Conservation (phyloP, 2,329 filamentous ascomycete species). For the Aspergillus eucalypticola region DNA sequence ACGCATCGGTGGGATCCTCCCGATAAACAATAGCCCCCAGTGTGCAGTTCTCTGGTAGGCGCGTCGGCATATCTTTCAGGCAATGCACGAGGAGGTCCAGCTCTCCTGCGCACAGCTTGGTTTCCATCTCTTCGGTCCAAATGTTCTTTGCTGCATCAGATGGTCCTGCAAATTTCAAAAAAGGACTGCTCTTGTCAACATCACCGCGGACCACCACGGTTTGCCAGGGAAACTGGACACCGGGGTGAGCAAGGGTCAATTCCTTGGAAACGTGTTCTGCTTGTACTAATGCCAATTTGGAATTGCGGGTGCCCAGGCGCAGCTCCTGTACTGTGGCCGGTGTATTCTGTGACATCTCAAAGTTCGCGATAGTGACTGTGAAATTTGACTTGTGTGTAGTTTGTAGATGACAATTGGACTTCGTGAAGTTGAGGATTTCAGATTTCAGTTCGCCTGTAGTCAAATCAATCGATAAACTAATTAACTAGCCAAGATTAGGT, state of each 20-base stretch:
- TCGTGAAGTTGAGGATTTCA: neutral
- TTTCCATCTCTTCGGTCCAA: constrained; percentile 10
- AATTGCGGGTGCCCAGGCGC: neutral
- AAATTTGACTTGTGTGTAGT: no score
- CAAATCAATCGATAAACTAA: neutral
- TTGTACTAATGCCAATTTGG: neutral
- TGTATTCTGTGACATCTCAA: neutral
- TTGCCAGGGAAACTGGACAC: neutral
- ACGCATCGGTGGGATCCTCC: neutral
- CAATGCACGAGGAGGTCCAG: constrained; percentile 3
- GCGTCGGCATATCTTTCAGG: neutral
- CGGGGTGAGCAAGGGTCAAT: neutral
- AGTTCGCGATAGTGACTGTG: neutral
- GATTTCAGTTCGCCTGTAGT: neutral
- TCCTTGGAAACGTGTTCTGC: neutral
- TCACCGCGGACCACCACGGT: neutral
- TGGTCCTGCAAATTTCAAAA: constrained; percentile 12
- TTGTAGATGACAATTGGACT: neutral
- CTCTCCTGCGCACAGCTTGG: neutral
- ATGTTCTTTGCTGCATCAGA: constrained; percentile 21
- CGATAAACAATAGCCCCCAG: neutral
- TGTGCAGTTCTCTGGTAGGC: neutral
- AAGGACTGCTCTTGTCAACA: neutral
- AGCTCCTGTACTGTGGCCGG: neutral
- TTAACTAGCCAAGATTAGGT: neutral